Conservation (phyloP, 192 early-diverging fungal genomes). For the Rhizoclosmatium sp. region DNA sequence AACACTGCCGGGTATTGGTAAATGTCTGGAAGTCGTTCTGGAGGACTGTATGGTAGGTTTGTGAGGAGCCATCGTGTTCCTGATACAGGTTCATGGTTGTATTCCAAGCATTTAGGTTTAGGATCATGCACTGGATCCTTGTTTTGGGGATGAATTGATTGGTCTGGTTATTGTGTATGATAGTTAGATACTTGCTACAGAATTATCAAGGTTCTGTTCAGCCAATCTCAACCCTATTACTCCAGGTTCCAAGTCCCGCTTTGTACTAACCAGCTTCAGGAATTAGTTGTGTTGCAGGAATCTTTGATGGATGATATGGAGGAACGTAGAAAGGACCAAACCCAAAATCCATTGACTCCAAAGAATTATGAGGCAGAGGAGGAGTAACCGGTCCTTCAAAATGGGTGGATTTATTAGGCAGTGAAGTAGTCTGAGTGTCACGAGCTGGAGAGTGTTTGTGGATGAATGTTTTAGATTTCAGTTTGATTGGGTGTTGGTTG, state of each 20-base stretch:
- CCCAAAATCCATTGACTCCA: background rate
- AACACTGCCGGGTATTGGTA: background rate
- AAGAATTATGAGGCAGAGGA: too few species aligned
- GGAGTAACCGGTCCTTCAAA: too few species aligned
- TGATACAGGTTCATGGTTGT: background rate
- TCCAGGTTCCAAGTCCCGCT: too few species aligned
- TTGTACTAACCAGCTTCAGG: too few species aligned
- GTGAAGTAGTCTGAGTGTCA: too few species aligned
- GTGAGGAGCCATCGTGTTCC: conserved; percentile 7
- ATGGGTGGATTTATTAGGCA: too few species aligned
- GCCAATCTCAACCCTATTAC: too few species aligned
- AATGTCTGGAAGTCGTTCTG: conserved; percentile 2
- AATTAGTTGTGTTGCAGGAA: background rate
- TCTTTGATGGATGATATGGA: background rate
- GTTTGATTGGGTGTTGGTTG: background rate
- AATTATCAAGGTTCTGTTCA: too few species aligned
- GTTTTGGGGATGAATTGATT: conserved; percentile 10
- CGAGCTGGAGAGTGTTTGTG: background rate
- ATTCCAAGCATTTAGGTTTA: conserved; percentile 1
- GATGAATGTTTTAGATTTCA: background rate
- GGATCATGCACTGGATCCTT: conserved; percentile 15
- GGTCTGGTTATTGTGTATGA: background rate
- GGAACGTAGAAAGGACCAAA: conserved; percentile 1
- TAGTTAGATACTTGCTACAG: background rate
- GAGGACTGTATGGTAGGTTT: background rate